A percentile compares a stretch with the other conserved stretches of the same genome.
These are phyloP conservation scores for Fraxinus excelsior DNA, from an alignment of 257 asterid species.

Conservation along the genomic window DNA sequence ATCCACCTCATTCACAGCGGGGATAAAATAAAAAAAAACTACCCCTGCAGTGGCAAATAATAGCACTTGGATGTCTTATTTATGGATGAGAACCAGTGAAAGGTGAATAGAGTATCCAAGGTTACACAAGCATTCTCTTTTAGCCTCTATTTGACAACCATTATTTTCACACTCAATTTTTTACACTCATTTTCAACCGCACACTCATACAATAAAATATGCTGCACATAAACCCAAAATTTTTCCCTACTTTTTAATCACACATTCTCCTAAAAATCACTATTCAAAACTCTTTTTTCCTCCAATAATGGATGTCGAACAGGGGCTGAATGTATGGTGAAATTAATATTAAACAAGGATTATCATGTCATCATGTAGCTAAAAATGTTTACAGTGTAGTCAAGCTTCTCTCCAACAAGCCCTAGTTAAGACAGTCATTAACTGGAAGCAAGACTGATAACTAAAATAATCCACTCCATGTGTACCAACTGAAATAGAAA, in stretches of 20 bases:
- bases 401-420: not conserved
- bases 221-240: no score
- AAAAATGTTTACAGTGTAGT: not conserved
- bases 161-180: no score
- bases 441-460: not conserved
- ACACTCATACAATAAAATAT: no score
- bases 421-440: not conserved
- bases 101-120: conserved; percentile 16
- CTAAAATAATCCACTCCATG: not conserved
- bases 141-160: no score
- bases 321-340: not conserved
- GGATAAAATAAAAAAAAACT: not conserved
- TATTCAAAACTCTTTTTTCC: no score
- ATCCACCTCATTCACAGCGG: not conserved
- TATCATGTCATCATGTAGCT: not conserved
- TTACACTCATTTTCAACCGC: no score
- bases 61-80: not conserved
- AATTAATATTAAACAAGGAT: not conserved
- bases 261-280: no score
- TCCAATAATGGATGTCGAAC: no score
- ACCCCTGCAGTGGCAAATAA: not conserved
- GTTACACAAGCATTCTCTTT: not conserved
- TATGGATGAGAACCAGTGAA: not conserved
- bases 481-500: not conserved
- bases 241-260: no score